These are phyloP conservation scores for Phyllosticta citribraziliensis DNA, from an alignment of 2,329 filamentous ascomycete genomes.

Conservation along the genomic window DNA sequence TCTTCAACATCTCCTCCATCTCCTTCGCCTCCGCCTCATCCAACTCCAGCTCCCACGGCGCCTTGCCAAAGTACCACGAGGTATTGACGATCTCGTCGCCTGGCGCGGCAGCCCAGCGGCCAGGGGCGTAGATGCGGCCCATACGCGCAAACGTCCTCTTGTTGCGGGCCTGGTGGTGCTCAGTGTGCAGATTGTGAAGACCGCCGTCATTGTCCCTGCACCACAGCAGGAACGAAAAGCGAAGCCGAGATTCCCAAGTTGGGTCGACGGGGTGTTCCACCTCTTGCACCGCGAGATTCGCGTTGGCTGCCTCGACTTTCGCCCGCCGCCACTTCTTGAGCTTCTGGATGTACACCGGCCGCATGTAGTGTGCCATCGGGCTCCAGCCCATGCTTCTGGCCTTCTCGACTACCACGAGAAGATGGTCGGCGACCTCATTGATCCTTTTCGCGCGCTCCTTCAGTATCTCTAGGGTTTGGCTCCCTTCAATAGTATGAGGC, in stretches of 20 bases:
- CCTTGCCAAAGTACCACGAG: not conserved
- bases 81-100: not conserved
- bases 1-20: not conserved
- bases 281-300: too few relatives aligned
- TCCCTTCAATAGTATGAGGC: not conserved
- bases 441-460: too few relatives aligned
- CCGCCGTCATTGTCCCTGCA: not conserved
- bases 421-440: too few relatives aligned
- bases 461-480: not conserved
- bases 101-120: not conserved
- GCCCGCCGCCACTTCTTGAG: too few relatives aligned
- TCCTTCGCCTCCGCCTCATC: not conserved
- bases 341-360: too few relatives aligned
- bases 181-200: not conserved
- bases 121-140: not conserved
- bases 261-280: too few relatives aligned
- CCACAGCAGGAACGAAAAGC: too few relatives aligned
- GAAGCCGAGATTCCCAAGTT: too few relatives aligned
- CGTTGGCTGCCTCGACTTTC: too few relatives aligned
- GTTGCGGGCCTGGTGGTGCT: not conserved
- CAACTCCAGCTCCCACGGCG: not conserved
- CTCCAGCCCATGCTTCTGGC: too few relatives aligned
- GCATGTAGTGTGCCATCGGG: too few relatives aligned
- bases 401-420: too few relatives aligned
- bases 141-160: not conserved